These are phyloP conservation scores for Hylodesmum podocarpum DNA, from an alignment of 306 rosid genomes.

Conservation along the genomic window DNA sequence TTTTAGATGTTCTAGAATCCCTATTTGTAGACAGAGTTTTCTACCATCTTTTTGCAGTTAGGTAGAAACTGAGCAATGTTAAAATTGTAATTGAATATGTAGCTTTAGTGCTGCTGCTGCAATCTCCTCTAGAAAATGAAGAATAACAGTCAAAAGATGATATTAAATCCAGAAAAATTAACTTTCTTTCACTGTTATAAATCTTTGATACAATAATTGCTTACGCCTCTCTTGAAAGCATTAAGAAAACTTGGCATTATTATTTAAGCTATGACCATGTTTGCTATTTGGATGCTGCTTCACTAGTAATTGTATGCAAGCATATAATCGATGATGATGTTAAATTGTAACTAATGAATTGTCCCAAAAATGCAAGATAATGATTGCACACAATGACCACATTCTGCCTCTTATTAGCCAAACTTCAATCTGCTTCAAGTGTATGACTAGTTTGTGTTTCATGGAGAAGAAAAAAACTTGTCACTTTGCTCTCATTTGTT, in stretches of 20 bases:
- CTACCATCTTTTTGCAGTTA: neutral
- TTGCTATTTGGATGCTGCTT: too few species aligned
- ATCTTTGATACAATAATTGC: too few species aligned
- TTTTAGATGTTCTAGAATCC: neutral
- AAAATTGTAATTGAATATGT: neutral
- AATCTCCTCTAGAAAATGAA: neutral
- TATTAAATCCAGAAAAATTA: neutral
- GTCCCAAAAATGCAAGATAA: neutral
- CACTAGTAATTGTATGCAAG: too few species aligned
- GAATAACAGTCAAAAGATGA: neutral
- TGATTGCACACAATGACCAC: neutral
- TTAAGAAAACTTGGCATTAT: too few species aligned
- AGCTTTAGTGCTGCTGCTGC: neutral
- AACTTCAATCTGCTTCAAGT: neutral
- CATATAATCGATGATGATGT: too few species aligned
- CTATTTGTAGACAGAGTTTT: slow-evolving; percentile 1
- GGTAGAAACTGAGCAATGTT: neutral
- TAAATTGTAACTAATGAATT: too few species aligned
- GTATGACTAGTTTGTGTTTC: neutral
- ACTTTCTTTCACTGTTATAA: too few species aligned
- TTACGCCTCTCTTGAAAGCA: too few species aligned
- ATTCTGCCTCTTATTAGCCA: neutral
- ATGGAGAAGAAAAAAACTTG: neutral
- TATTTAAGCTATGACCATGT: too few species aligned
- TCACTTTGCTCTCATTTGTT: neutral